phyloP scores from a whole-genome alignment of 2,329 filamentous ascomycete species.

The Apiospora sp. region DNA sequence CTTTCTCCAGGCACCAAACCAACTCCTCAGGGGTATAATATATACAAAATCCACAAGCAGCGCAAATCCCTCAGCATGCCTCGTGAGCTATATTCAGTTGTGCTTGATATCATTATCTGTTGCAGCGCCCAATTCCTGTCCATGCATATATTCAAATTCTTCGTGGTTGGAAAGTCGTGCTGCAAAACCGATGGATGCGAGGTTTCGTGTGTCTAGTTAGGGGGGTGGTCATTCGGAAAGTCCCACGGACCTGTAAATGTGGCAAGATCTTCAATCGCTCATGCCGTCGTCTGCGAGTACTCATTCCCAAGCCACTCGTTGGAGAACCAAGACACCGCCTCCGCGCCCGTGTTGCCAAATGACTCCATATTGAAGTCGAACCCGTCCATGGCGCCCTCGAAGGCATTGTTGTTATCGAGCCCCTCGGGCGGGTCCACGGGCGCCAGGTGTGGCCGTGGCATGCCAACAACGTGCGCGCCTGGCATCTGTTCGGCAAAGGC shows the following conservation, averaged over 20 bases:
- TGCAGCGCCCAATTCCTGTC: not conserved
- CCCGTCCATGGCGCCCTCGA: slow-evolving; percentile 57
- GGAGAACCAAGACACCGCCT: slow-evolving; percentile 43
- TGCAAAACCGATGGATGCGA: not conserved
- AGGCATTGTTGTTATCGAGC: slow-evolving; percentile 58
- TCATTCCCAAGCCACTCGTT: slow-evolving; percentile 28
- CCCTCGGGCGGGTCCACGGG: slow-evolving; percentile 45
- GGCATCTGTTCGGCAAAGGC: slow-evolving; percentile 34
- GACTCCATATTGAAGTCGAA: slow-evolving; percentile 55
- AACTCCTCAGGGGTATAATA: not conserved
- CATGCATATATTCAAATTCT: not conserved
- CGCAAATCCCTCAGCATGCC: not conserved
- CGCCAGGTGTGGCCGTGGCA: slow-evolving; percentile 41
- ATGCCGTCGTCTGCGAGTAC: slow-evolving; percentile 17
- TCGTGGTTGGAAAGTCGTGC: not conserved
- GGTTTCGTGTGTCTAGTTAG: not conserved
- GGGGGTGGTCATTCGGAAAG: not conserved
- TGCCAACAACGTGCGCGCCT: slow-evolving; percentile 35
- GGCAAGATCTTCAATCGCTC: not conserved
- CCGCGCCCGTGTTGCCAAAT: slow-evolving; percentile 48
- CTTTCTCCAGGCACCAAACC: slow-evolving; percentile 12
- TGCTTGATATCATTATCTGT: not conserved
- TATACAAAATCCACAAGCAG: not conserved
- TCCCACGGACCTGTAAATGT: not conserved
- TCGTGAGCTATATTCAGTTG: not conserved